Conservation (phyloP, 192 early-diverging fungal genomes). For the Coemansia sp. region DNA sequence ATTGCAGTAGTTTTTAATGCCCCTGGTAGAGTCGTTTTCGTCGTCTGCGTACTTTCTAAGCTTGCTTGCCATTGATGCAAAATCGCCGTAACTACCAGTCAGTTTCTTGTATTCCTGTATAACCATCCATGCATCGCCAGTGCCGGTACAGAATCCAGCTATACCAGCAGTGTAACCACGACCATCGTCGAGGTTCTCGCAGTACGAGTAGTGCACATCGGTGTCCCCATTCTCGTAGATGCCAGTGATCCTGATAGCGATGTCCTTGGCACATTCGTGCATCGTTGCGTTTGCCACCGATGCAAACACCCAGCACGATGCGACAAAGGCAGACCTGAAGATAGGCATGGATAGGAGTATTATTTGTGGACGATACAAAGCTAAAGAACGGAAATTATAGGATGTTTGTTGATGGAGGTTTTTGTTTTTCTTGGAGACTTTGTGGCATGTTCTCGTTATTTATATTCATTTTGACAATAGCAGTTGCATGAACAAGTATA, state of each 20-base stretch:
- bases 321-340: no score
- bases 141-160: constrained; percentile 53
- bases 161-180: constrained; percentile 54
- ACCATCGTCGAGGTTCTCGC: constrained; percentile 50
- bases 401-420: no score
- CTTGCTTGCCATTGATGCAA: constrained; percentile 31
- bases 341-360: neutral
- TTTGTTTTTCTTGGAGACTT: no score
- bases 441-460: no score
- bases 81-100: constrained; percentile 34
- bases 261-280: constrained; percentile 32
- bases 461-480: no score
- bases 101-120: constrained; percentile 45
- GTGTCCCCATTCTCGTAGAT: constrained; percentile 45
- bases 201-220: constrained; percentile 46
- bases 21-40: constrained; percentile 25
- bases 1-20: constrained; percentile 51
- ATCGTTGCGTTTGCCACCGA: constrained; percentile 15
- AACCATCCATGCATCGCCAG: constrained; percentile 18
- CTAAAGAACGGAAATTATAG: no score
- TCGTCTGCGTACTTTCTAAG: constrained; percentile 18
- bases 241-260: constrained; percentile 50
- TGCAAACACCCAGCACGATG: neutral
- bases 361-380: no score
- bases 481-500: no score